Conservation (phyloP, 352 stramenopile species). For the Phytopythium oedochilum region DNA sequence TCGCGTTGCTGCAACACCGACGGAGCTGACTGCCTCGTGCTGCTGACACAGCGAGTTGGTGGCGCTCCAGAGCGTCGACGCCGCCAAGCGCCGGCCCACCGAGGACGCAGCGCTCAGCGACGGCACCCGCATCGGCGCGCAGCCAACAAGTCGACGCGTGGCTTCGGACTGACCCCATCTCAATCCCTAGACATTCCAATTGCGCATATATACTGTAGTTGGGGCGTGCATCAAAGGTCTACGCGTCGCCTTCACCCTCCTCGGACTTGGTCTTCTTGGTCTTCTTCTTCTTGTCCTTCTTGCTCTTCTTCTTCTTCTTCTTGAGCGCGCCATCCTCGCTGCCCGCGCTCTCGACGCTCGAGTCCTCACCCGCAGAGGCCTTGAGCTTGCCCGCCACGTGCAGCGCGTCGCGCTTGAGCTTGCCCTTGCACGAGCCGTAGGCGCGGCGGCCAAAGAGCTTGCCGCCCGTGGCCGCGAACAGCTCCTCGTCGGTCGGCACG, state of each 20-base stretch:
- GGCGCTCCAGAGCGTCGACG: conserved; percentile 25
- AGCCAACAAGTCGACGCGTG: background rate
- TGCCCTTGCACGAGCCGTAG: conserved; percentile 85
- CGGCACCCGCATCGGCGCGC: conserved; percentile 4
- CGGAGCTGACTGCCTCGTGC: background rate
- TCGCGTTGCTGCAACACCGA: background rate
- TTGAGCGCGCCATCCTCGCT: conserved; percentile 27
- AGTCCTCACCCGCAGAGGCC: conserved; percentile 4
- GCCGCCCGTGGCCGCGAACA: conserved; percentile 94
- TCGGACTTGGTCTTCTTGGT: conserved; percentile 14
- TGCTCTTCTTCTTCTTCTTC: conserved; percentile 17
- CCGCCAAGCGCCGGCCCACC: conserved; percentile 10
- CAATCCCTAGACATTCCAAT: background rate
- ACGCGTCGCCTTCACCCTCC: conserved; percentile 6
- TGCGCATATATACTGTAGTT: background rate
- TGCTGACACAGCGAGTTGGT: background rate
- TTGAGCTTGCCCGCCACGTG: conserved; percentile 29
- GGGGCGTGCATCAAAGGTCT: background rate
- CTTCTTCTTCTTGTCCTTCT: conserved; percentile 16
- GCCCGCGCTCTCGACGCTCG: conserved; percentile 8
- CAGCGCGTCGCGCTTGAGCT: conserved; percentile 76
- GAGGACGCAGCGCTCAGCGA: conserved; percentile 6
- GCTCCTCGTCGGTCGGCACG: conserved; percentile 92
- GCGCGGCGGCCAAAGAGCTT: conserved; percentile 94
- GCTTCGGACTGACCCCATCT: background rate